Evolutionary conservation across 805 yeast genomes (phyloP).

Genomic region (Pichia nakasei): DNA sequence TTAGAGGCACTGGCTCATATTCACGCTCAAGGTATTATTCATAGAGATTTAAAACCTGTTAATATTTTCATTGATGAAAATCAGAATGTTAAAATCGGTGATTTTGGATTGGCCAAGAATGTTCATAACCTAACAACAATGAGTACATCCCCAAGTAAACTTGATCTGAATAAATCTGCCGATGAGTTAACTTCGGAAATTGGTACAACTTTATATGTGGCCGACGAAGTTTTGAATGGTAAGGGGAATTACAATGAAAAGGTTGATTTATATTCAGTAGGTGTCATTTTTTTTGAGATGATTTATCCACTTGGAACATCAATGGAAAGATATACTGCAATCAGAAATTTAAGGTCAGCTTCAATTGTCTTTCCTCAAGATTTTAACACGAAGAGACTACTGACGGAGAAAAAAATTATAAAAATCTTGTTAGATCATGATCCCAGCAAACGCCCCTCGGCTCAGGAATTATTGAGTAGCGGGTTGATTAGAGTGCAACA

Average conservation of each 20-base stretch:
- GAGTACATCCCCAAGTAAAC: conserved; percentile 6
- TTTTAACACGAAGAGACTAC: conserved; percentile 43
- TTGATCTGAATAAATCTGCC: conserved; percentile 23
- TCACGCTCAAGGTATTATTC: conserved; percentile 90
- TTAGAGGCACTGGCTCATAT: conserved; percentile 86
- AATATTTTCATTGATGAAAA: conserved; percentile 90
- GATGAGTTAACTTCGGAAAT: conserved; percentile 87
- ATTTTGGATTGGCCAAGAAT: conserved; percentile 92
- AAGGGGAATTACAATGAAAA: conserved; percentile 78
- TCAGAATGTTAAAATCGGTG: conserved; percentile 88
- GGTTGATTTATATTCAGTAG: conserved; percentile 92
- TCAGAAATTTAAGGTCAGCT: conserved; percentile 54
- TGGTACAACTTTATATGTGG: conserved; percentile 91
- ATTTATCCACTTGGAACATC: conserved; percentile 75
- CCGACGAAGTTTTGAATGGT: conserved; percentile 75
- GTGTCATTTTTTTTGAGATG: conserved; percentile 95
- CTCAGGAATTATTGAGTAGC: conserved; percentile 62
- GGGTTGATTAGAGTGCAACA: conserved; percentile 84
- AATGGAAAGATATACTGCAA: conserved; percentile 80
- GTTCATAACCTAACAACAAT: conserved; percentile 42
- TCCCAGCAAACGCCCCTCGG: conserved; percentile 73
- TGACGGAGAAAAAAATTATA: conserved; percentile 61
- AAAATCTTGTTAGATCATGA: conserved; percentile 64
- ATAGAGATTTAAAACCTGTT: conserved; percentile 91
- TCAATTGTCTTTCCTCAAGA: conserved; percentile 62